These are phyloP conservation scores for Penicillium crustosum DNA, from an alignment of 2,329 filamentous ascomycete species.

Conservation along the genomic window DNA sequence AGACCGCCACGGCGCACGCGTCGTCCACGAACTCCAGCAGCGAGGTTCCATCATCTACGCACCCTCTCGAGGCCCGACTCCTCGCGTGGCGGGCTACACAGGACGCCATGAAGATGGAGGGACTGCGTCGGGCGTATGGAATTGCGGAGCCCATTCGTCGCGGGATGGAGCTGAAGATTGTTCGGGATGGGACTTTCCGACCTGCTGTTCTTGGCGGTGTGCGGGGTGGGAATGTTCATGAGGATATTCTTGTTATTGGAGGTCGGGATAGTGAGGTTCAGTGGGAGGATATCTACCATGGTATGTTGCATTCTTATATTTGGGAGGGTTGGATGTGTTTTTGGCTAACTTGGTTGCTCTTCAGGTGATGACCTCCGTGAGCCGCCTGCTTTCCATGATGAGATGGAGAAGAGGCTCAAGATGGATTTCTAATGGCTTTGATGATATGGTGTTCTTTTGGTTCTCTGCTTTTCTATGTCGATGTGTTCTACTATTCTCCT, in stretches of 20 bases:
- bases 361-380: conserved; percentile 67
- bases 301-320: conserved; percentile 42
- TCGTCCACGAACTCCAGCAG: conserved; percentile 38
- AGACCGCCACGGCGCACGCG: conserved; percentile 52
- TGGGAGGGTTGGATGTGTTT: neutral
- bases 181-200: conserved; percentile 71
- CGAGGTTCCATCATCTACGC: conserved; percentile 61
- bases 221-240: conserved; percentile 67
- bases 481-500: conserved; percentile 18
- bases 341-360: conserved; percentile 17
- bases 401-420: conserved; percentile 90
- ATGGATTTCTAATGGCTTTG: conserved; percentile 55
- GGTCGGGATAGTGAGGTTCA: conserved; percentile 74
- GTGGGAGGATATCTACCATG: conserved; percentile 93
- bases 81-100: conserved; percentile 88
- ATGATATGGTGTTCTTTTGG: conserved; percentile 18
- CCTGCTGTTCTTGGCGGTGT: conserved; percentile 66
- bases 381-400: conserved; percentile 75
- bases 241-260: conserved; percentile 71
- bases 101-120: conserved; percentile 82
- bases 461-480: conserved; percentile 12
- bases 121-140: conserved; percentile 81
- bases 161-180: conserved; percentile 93
- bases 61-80: conserved; percentile 90
- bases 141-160: conserved; percentile 89